phyloP scores from a whole-genome alignment of 2,329 filamentous ascomycete species.

The Stagonosporopsis chrysanthemi region DNA sequence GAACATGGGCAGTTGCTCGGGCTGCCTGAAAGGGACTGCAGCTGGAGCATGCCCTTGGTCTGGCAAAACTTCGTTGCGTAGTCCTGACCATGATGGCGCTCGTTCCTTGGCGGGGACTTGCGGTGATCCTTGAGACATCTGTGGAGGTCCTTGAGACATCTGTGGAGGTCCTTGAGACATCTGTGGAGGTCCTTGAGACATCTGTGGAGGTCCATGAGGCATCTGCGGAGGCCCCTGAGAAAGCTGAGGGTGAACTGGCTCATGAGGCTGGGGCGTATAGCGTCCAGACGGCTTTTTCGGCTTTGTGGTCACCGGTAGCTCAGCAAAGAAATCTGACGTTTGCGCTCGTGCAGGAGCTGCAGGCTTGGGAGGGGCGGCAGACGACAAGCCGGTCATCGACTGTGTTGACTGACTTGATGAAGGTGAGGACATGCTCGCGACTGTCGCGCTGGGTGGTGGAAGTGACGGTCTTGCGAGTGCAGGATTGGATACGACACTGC shows the following conservation, averaged over 20 bases:
- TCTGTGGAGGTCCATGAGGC: constrained; percentile 32
- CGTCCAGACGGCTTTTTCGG: constrained; percentile 49
- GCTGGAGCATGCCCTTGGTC: constrained; percentile 30
- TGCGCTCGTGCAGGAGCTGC: constrained; percentile 36
- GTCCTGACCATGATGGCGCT: constrained; percentile 45
- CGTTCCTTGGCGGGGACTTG: constrained; percentile 43
- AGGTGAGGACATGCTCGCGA: constrained; percentile 50
- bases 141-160: constrained; percentile 28
- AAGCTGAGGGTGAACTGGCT: constrained; percentile 34
- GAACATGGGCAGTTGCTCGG: constrained; percentile 51
- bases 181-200: constrained; percentile 33
- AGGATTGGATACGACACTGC: constrained; percentile 58
- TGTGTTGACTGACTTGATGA: constrained; percentile 50
- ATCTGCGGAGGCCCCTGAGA: constrained; percentile 35
- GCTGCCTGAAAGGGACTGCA: constrained; percentile 49
- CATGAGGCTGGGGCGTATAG: constrained; percentile 48
- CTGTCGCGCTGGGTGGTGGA: constrained; percentile 43
- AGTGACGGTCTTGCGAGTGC: constrained; percentile 31
- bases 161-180: constrained; percentile 34
- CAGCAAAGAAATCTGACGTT: constrained; percentile 57
- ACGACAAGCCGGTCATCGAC: constrained; percentile 39
- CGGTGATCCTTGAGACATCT: constrained; percentile 34
- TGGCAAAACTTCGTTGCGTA: constrained; percentile 46
- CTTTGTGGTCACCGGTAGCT: constrained; percentile 55
- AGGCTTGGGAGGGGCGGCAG: constrained; percentile 34